Base-by-base conservation (phyloP, 306 rosid species). In the Trifolium pratense region DNA sequence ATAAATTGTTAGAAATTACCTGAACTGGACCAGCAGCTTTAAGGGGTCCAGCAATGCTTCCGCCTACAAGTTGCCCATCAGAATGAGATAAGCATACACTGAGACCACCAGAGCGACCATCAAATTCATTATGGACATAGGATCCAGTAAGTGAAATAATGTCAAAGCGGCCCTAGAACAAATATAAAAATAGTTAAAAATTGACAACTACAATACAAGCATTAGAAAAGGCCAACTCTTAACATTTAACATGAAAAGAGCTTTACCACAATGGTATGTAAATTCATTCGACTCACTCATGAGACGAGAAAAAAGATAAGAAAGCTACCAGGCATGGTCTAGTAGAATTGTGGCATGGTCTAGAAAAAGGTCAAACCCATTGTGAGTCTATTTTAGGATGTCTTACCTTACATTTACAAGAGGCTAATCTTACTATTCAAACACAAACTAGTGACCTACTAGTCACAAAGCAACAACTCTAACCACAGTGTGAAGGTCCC, bases 11-110 rank as follows among this genome's bases (percentile, higher is more conserved):
- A 20, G 67, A 72, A 36, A 66, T 73, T 89, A 93, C 98, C 98
- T 93, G 97, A 66, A 93, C 93, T 42, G 96, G 97, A 75, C 91
- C 93, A 43, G 91, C 90, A 8, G 98, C 98, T 65, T 52, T 89
- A 55, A 93, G 74, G 23, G 98, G 90, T 49, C 98, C 98, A 79
- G 90, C 93, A 68, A 93, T 89, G 75, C 97, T 92, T 69, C 98
- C 98, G 51, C 98, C 98, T 43, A 93, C 66, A 57, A 93, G 85
- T 74, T 90, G 93, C 18, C 98, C 98, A 81, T 90, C 86, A 17
- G 89, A 58, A 79, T 78, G 85, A 17, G 92, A 82, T 40, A 93
- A 84, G 84, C 97, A 89, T 68, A 90, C 90, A 74, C 97, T 93
- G 40, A 93, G 90, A 61, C 93, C 98, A 12, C 97, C 98, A 7